Evolutionary conservation across 1,284 basidiomycete genomes (phyloP), one percentile per base, ranked within the genome.

Genomic region (Fomitiporia mediterranea): DNA sequence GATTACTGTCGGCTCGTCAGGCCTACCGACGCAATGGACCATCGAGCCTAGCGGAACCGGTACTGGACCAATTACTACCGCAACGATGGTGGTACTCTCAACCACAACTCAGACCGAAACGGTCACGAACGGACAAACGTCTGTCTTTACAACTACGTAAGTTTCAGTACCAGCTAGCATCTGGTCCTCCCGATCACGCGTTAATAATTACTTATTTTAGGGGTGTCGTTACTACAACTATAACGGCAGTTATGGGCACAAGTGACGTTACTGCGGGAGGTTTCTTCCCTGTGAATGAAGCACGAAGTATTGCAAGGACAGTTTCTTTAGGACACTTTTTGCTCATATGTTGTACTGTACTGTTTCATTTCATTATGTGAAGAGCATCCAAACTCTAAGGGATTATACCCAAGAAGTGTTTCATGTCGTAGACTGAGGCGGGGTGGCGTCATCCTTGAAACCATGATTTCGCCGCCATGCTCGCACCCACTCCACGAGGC

Each of bases 401-500:
- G 17, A 19, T 34, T 19, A 23, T 13, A n/a, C 11, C 1, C 17
- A 4, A 34, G 47, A n/a, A 7, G 21, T 2, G 32, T 7, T 19
- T 50, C 27, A 19, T 35, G 17, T 34, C 9, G 39, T 34, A 17
- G 8, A 39, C 6, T 15, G n/a, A n/a, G n/a, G n/a, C n/a, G n/a
- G n/a, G n/a, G n/a, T 28, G 4, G 8, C 32, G 7, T 54, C 53
- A 19, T 51, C 53, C n/a, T 44, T 50, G 25, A 39, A 44, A 3
- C 46, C 56, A 30, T 28, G 74, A 61, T 93, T 82, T 64, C 75
- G 74, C 57, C 72, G 72, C 95, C 95, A 98, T 51, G 77, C 73
- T 53, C 77, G 73, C 53, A 94, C 88, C 97, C 97, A 99, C 57
- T 83, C 74, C 21, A 91, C 80, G 56, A 98, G 88, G 61, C 93